phyloP scores from a whole-genome alignment of 1,284 basidiomycete species.

The Pseudozyma tsukubaensis region DNA sequence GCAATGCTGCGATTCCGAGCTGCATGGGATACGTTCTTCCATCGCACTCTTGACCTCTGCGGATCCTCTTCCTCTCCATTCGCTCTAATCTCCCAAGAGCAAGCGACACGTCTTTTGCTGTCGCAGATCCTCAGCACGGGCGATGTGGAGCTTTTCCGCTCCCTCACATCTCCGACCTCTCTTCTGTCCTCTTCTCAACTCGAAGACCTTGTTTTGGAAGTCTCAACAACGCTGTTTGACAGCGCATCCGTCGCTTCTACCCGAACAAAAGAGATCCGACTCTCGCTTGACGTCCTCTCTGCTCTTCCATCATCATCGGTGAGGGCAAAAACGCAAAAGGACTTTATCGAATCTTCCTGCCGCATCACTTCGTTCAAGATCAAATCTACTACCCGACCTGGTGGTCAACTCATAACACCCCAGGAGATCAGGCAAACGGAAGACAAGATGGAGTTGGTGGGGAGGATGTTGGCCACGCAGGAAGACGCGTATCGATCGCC shows the following conservation, averaged over 20 bases:
- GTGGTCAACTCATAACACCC: constrained; percentile 16
- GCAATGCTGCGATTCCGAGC: constrained; percentile 19
- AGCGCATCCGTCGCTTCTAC: constrained; percentile 17
- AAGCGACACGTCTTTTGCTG: constrained; percentile 9
- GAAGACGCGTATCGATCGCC: constrained; percentile 41
- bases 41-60: constrained; percentile 13
- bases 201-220: constrained; percentile 29
- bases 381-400: constrained; percentile 14
- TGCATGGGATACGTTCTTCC: constrained; percentile 25
- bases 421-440: constrained; percentile 27
- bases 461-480: constrained; percentile 24
- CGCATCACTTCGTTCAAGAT: constrained; percentile 47
- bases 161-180: constrained; percentile 12
- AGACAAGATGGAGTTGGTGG: constrained; percentile 39
- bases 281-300: constrained; percentile 29
- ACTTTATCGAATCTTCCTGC: constrained; percentile 51
- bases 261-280: constrained; percentile 22
- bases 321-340: constrained; percentile 7
- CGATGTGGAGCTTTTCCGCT: constrained; percentile 35
- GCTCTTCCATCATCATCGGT: constrained; percentile 5
- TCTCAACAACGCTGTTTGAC: constrained; percentile 39
- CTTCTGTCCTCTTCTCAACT: constrained; percentile 6
- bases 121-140: constrained; percentile 18
- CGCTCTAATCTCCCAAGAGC: background rate
- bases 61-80: background rate